Percentiles rank a stretch among this genome's conserved stretches.
phyloP scores from a whole-genome alignment of 441 rosid genomes.

The Melastoma candidum region DNA sequence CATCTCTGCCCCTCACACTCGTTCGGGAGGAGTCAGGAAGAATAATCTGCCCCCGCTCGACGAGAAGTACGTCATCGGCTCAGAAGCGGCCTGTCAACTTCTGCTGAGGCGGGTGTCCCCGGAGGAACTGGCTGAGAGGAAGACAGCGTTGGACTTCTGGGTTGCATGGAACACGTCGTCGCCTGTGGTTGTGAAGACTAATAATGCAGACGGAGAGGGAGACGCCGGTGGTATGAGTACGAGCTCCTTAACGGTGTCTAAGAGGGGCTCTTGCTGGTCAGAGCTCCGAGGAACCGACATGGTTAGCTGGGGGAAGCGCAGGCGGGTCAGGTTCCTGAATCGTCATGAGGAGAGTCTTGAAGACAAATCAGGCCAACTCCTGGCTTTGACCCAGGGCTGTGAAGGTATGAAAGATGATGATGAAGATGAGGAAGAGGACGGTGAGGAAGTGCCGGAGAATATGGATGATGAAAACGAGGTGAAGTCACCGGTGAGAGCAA shows the following conservation, averaged over 20 bases:
- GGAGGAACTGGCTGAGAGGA: constrained; percentile 36
- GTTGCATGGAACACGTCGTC: constrained; percentile 11
- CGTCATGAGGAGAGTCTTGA: constrained; percentile 21
- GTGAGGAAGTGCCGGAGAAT: constrained; percentile 9
- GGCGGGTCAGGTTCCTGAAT: constrained; percentile 49
- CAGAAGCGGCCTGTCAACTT: constrained; percentile 48
- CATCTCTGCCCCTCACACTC: constrained; percentile 16
- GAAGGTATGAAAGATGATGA: neutral
- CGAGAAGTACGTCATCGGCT: constrained; percentile 43
- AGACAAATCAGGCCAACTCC: neutral
- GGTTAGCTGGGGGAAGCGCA: constrained; percentile 73
- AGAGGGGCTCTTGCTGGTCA: constrained; percentile 41
- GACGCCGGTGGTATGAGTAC: constrained; percentile 9
- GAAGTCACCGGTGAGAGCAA: neutral
- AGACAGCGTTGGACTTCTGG: constrained; percentile 59
- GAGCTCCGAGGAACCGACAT: constrained; percentile 38
- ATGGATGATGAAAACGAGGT: neutral
- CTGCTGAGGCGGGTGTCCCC: constrained; percentile 51
- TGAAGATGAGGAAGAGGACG: constrained; percentile 13
- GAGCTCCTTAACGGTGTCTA: constrained; percentile 7
- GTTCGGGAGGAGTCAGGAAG: neutral
- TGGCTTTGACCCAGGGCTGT: neutral
- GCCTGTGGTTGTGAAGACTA: neutral
- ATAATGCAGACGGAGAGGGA: neutral
- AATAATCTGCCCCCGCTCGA: constrained; percentile 58